A percentile compares a stretch with the other conserved stretches of the same genome.
These are phyloP conservation scores for Berberis thunbergii DNA, from an alignment of 164 flowering plant genomes.

Conservation along the genomic window DNA sequence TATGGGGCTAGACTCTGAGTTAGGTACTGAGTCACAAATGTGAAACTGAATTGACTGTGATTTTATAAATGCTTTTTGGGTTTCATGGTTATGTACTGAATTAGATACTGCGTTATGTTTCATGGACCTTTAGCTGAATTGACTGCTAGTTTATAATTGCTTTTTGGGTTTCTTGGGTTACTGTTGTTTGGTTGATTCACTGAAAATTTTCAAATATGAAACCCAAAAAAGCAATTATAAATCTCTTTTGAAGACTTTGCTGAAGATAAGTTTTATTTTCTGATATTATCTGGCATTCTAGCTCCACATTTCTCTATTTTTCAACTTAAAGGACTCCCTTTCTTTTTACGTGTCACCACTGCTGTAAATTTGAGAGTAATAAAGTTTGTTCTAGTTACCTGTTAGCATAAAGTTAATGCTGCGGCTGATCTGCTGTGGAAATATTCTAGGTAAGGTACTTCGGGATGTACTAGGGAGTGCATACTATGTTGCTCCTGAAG, in stretches of 20 bases:
- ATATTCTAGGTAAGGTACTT: conserved; percentile 60
- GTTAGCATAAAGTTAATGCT: background rate
- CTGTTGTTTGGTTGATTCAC: no score
- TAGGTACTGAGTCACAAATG: no score
- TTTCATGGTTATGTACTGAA: background rate
- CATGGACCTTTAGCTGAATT: background rate
- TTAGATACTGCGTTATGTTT: background rate
- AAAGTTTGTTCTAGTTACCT: background rate
- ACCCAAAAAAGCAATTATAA: no score
- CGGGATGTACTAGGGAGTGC: conserved; percentile 90
- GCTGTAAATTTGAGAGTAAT: background rate
- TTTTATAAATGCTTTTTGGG: no score
- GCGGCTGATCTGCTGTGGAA: background rate
- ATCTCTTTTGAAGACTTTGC: no score
- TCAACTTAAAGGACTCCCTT: no score
- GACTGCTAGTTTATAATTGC: background rate
- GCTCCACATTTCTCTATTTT: no score
- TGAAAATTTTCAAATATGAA: no score
- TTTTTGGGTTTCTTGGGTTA: background rate
- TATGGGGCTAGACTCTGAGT: no score
- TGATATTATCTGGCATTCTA: background rate
- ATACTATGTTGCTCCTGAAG: no score
- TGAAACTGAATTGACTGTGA: no score
- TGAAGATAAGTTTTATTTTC: background rate
- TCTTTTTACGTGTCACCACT: background rate